Evolutionary conservation across 345 rosid genomes (phyloP), one percentile per base, ranked within the genome.

Genomic region (Geranium brycei): DNA sequence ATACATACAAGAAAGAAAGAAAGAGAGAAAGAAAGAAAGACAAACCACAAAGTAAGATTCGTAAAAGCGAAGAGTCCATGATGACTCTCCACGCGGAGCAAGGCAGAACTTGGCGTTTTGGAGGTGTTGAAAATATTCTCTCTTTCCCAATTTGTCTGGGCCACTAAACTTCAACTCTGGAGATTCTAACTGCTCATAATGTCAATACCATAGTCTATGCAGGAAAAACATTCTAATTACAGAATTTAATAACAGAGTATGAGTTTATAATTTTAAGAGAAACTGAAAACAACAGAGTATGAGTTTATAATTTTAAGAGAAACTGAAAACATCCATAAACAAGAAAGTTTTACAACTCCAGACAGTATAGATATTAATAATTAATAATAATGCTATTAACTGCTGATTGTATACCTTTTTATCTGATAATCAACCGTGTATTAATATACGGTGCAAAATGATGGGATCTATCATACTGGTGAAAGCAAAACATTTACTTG

Each of bases 1-100:
- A 2, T 2, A 47, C 14, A 13, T 60, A 12, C 28, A 2, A 30
- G 17, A 31, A 17, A 10, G 1, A 12, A 18, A 0, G 56, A 23
- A 60, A 59, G 55, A 57, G 68, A 15, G 72, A 58, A 63, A 47
- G 63, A 71, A 56, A 66, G 69, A 76, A 65, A 73, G 77, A 77
- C 73, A 59, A 64, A 93, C 99, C 95, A 87, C 96, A 82, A 93
- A 90, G 72, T 79, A 93, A 0, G 97, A 86, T 74, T 93, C 97
- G 2, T 90, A 93, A 71, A 93, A 90, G 65, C 99, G 85, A 75
- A 90, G 97, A 1, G 99, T 90, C 99, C 99, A 90, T 15, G 97
- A 93, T 73, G 99, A 93, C 70, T 90, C 96, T 62, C 99, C 97
- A 16, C 97, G 87, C 31, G 99, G 99, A 63, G 96, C 95, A 19